Conservation (phyloP, 2,329 filamentous ascomycete genomes). For the Aureobasidium sp. region DNA sequence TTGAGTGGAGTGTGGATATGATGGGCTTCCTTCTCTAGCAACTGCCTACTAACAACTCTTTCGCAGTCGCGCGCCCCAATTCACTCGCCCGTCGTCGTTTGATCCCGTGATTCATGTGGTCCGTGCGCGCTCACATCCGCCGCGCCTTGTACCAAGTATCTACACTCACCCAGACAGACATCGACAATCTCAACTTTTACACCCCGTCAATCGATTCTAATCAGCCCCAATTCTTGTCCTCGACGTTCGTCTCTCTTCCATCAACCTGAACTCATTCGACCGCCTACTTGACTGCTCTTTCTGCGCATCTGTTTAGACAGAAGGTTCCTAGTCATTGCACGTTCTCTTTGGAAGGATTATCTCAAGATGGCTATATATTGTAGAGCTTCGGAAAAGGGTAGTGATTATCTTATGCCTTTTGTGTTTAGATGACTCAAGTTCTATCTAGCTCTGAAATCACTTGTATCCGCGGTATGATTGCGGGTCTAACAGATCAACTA, state of each 20-base stretch:
- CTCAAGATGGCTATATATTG: too few species aligned
- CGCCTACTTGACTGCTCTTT: not conserved
- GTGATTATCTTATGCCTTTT: too few species aligned
- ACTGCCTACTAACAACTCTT: not conserved
- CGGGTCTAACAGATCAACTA: too few species aligned
- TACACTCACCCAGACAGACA: too few species aligned
- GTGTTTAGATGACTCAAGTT: too few species aligned
- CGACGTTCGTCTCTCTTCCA: not conserved
- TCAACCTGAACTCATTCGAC: not conserved
- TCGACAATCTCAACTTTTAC: not conserved
- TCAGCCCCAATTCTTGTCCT: not conserved
- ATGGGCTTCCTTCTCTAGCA: not conserved
- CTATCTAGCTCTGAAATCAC: too few species aligned
- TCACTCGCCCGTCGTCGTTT: not conserved
- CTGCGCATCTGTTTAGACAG: not conserved
- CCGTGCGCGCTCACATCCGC: not conserved
- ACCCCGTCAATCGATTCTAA: not conserved
- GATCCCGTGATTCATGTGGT: not conserved
- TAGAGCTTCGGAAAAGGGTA: too few species aligned
- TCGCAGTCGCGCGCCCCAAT: not conserved
- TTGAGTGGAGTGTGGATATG: conserved; percentile 6
- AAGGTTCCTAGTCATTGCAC: too few species aligned
- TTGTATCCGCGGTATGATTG: too few species aligned
- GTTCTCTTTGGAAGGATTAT: too few species aligned
- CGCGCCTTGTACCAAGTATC: not conserved